Evolutionary conservation across 176 grass and related monocot species (phyloP), one percentile per base, ranked within the genome.

Genomic region (Carex littledalei): DNA sequence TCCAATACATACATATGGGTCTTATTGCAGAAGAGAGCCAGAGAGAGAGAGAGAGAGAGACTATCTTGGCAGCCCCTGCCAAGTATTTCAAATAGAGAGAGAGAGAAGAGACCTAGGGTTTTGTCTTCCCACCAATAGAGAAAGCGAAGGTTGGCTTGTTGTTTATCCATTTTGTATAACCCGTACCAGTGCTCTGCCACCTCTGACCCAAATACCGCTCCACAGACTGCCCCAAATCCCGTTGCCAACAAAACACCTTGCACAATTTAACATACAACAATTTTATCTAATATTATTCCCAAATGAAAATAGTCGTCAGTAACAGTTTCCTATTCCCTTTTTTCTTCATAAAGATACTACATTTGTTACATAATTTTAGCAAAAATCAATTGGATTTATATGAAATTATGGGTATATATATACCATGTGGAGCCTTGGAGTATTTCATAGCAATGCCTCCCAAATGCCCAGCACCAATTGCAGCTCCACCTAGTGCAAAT

Each of bases 61-160:
- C n/a, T n/a, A n/a, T n/a, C n/a, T n/a, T n/a, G n/a, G n/a, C n/a
- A n/a, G n/a, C n/a, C n/a, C n/a, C n/a, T n/a, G n/a, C n/a, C n/a
- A n/a, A n/a, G n/a, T n/a, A n/a, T n/a, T n/a, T n/a, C n/a, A n/a
- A n/a, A n/a, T n/a, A n/a, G n/a, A n/a, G 29, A 2, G 21, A 82
- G 18, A 22, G 78, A 13, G 37, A 87, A 84, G 84, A 68, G 2
- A 99, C 93, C 93, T 95, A 92, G 60, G 49, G 91, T 92, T 92
- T 99, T 99, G 84, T 99, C 93, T 87, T 99, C 96, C 96, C 96
- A 99, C 96, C 96, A 99, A 84, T 99, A 99, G 52, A 99, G 91
- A 84, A 99, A 99, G 57, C 95, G 90, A 22, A 97, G 92, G 88
- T 94, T 97, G 45, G 92, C 87, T 57, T 70, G 89, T 81, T 89